Evolutionary conservation across 2,329 filamentous ascomycete species (phyloP), one percentile per base, ranked within the genome.

Genomic region (Alternaria ethzedia): DNA sequence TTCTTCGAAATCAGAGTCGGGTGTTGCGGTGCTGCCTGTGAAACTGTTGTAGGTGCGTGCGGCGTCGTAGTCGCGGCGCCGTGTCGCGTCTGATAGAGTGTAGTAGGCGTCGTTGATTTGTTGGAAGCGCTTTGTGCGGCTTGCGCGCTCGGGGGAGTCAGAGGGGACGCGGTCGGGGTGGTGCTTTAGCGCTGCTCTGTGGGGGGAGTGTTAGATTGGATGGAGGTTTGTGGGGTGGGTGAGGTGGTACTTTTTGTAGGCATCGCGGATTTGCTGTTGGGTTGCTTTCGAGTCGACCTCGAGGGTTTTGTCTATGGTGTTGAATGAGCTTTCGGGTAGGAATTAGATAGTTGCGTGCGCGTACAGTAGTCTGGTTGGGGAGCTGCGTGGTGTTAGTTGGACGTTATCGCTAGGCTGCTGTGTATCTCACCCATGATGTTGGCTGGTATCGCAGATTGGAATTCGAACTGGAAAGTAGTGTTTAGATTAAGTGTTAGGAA

Each of bases 51-150:
- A 87, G 55, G 76, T 82, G 41, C 91, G 87, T 63, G 93, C 89
- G 57, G 87, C 85, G 76, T 98, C 95, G 82, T 97, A 98, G 63
- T 97, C 93, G 65, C 89, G 86, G 57, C 95, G 89, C 26, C 95
- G 88, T 0, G 84, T 82, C 9, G 90, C 77, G 78, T 98, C 94
- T 0, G 92, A 97, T 26, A 98, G 89, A 0, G 92, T 94, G 80
- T 93, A 97, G 85, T 97, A 97, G 66, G 94, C 93, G 76, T 97
- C 94, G 82, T 96, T 97, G 75, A 97, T 92, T 69, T 92, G 88
- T 80, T 97, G 94, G 83, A 97, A 97, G 78, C 90, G 90, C 75
- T 91, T 92, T 6, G 96, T 99, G 75, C 94, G 91, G 12, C 87
- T 81, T 21, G 88, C 81, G 67, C 95, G 92, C 72, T 98, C 94